Base-by-base conservation (phyloP, 2,329 filamentous ascomycete genomes). In the Pseudogymnoascus sp. region DNA sequence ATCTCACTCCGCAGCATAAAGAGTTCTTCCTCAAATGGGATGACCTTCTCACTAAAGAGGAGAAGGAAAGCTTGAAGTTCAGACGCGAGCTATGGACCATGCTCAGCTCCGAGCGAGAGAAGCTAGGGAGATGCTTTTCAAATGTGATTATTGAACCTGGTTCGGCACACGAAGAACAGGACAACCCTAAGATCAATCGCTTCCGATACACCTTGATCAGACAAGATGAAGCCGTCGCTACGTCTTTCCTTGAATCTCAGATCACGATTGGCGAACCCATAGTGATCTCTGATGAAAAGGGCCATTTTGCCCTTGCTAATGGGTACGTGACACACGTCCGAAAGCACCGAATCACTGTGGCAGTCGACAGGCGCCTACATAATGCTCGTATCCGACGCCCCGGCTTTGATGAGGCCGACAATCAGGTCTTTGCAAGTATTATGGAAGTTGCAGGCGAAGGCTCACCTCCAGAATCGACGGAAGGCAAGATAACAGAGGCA, bases 21-120 rank as follows among this genome's bases (percentile, higher is more conserved):
- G 83, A 86, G 0, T 99, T 97, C 74, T 97, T 99, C 75, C 81
- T 89, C 66, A 96, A 94, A 72, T 99, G 94, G 94, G 94, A 99
- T 74, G 83, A 88, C 60, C 80, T 99, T 12, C 79, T 99, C 38
- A 97, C 93, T 0, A 94, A 94, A 73, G 94, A 99, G 77, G 94
- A 99, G 74, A 91, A 88, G 69, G 92, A 96, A 70, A 86, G 89
- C 71, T 88, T 94, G 72, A 95, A 90, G 70, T 88, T 92, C 66
- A 86, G 92, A 66, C 83, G 92, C 67, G 94, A 99, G 73, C 79
- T 99, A 2, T 99, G 94, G 94, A 97, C 92, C 0, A 95, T 99
- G 90, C 78, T 92, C 21, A 97, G 94, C 73, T 80, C 79, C 0
- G 91, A 97, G 73, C 87, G 94, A 56, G 92, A 99, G 74, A 90